Base-by-base conservation (phyloP, 345 rosid genomes). In the Dovyalis caffra region DNA sequence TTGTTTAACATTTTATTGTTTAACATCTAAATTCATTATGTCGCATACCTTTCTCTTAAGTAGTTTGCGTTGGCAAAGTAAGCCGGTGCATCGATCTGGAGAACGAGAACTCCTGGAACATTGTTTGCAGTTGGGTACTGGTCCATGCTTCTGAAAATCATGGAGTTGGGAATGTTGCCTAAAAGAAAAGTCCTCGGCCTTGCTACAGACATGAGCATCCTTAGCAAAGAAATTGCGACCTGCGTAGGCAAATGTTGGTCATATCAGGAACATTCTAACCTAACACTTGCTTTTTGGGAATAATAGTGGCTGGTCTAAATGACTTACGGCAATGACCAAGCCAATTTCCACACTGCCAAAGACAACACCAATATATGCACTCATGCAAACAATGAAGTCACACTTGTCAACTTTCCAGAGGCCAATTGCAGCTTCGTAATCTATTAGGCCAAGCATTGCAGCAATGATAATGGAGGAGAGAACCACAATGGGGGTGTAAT, bases 331-430 rank as follows among this genome's bases (percentile, higher is more conserved):
- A 4, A 79, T 37, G 45, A 77, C 34, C 6, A 83, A 73, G 26
- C 84, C 86, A 20, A 57, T 23, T 23, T 75, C 80, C 1, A 84
- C 82, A 0, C 75, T 67, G 31, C 70, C 66, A 28, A 84, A 72
- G 38, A 81, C 76, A 2, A 84, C 87, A 1, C 87, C 84, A 32
- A 67, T 7, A n/a, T 64, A 84, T 7, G 85, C 71, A 31, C 77
- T 45, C 3, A 47, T 20, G 68, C 87, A 76, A 49, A 76, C 79
- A 10, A 67, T 21, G 57, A 84, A 84, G 64, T 81, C 87, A 12
- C 79, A 71, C 72, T 84, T 84, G 76, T 84, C 86, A n/a, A 84
- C 77, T 68, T 80, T 78, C 84, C 84, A 84, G 34, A 80, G 68
- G 45, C 72, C 70, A 29, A 64, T 63, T 11, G 81, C 80, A 26